These are phyloP conservation scores for Suhomyces kilbournensis DNA, from an alignment of 805 yeast species.

Conservation along the genomic window DNA sequence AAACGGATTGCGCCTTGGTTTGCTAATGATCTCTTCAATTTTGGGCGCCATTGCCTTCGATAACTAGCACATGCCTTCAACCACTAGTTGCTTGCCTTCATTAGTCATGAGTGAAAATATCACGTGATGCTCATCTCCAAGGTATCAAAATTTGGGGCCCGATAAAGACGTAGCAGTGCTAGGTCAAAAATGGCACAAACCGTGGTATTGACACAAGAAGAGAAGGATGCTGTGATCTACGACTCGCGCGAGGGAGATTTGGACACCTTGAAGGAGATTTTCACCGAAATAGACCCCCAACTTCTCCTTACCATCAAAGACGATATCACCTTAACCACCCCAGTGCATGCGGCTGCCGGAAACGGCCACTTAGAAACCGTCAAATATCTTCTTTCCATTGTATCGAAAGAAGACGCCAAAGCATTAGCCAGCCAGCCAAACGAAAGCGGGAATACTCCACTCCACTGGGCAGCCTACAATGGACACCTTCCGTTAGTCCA, in stretches of 20 bases:
- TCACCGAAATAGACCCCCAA: conserved; percentile 52
- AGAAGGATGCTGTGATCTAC: conserved; percentile 74
- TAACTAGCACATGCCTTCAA: background rate
- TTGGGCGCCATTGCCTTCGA: conserved; percentile 12
- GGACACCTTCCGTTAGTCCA: conserved; percentile 76
- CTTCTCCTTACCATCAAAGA: conserved; percentile 52
- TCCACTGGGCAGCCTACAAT: conserved; percentile 94
- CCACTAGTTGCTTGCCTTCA: background rate
- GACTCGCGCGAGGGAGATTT: conserved; percentile 89
- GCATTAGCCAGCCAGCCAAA: conserved; percentile 43
- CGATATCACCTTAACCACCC: conserved; percentile 62
- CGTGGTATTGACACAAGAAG: conserved; percentile 56
- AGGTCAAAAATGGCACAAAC: background rate
- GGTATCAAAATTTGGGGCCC: background rate
- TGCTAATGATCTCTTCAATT: conserved; percentile 14
- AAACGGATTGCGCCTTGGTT: conserved; percentile 30
- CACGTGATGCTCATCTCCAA: conserved; percentile 1
- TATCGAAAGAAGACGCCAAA: conserved; percentile 44
- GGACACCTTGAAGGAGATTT: conserved; percentile 66
- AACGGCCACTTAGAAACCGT: conserved; percentile 81
- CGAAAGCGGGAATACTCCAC: conserved; percentile 85
- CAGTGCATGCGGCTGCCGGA: conserved; percentile 94
- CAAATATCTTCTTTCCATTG: conserved; percentile 51
- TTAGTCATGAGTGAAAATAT: background rate
- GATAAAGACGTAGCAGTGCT: background rate